Base-by-base conservation (phyloP, 176 grass and related monocot genomes). In the Hyparrhenia diplandra region DNA sequence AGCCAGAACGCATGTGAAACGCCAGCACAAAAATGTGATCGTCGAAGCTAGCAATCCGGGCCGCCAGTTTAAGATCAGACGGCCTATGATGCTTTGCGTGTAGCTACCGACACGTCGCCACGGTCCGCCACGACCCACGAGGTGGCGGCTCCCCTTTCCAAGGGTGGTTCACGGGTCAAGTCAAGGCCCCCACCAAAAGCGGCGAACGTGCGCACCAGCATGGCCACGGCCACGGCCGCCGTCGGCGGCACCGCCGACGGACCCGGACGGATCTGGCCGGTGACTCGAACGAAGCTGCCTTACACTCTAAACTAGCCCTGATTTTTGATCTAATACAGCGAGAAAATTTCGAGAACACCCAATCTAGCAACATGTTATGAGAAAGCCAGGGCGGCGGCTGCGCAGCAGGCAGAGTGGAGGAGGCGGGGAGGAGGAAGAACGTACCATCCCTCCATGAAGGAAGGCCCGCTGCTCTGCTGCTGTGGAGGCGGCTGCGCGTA, bases 401-500 rank as follows among this genome's bases (percentile, higher is more conserved):
- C 36, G 36, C 36, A 7, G 36, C 36, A n/a, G n/a, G n/a, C n/a
- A 17, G 34, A 34, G 20, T 46, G 21, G 76, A 10, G 36, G 20
- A 24, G 31, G 24, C 16, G 27, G 49, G 18, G 24, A 30, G 17
- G 37, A 17, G n/a, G n/a, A n/a, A 17, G 76, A 79, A 55, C 71
- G 14, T 51, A 90, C 91, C 91, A 93, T 87, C 87, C 91, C 27
- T 93, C 73, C 80, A 89, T 70, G 87, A 89, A 93, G 61, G 91
- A 87, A 85, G 91, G 91, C 6, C 91, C 91, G 58, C 66, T 89
- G 87, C 72, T 84, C 77, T 92, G 87, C 76, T 89, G 90, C 36
- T 16, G 90, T 34, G 66, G 91, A 35, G 87, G 90, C 90, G 77
- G 90, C 63, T 89, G 87, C 39, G 87, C 71, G 73, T 93, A 93